These are phyloP conservation scores for Myxozyma monticola DNA, from an alignment of 805 yeast genomes.

Conservation along the genomic window DNA sequence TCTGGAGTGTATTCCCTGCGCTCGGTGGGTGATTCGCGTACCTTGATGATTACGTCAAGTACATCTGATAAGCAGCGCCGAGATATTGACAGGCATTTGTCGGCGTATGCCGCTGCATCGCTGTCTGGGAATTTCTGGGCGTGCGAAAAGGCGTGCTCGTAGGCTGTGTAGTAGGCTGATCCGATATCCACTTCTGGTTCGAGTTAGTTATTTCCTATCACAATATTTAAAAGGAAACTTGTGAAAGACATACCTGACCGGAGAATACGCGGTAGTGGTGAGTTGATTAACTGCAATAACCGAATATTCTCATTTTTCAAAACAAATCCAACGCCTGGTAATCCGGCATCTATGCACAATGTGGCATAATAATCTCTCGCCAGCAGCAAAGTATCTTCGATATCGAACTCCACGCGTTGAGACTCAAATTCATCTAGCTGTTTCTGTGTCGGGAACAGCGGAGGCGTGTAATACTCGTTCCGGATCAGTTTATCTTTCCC, in stretches of 20 bases:
- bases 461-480: conserved; percentile 4
- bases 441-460: conserved; percentile 11
- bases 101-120: conserved; percentile 63
- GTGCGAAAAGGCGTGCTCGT: conserved; percentile 4
- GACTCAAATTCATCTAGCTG: conserved; percentile 7
- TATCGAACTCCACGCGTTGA: conserved; percentile 3
- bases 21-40: conserved; percentile 21
- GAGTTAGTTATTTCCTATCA: neutral
- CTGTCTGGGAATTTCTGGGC: neutral
- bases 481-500: neutral
- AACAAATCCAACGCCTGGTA: conserved; percentile 9
- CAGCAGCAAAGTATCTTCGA: conserved; percentile 19
- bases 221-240: neutral
- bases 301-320: conserved; percentile 19
- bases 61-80: conserved; percentile 8
- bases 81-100: conserved; percentile 32
- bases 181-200: conserved; percentile 25
- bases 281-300: conserved; percentile 6
- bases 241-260: too few species aligned
- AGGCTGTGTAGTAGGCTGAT: conserved; percentile 20
- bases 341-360: conserved; percentile 4
- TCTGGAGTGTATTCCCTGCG: conserved; percentile 25
- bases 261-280: conserved; percentile 14
- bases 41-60: conserved; percentile 13
- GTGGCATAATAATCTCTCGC: conserved; percentile 24